Conservation (phyloP, 2,329 filamentous ascomycete species). For the Cryphonectria radicalis region DNA sequence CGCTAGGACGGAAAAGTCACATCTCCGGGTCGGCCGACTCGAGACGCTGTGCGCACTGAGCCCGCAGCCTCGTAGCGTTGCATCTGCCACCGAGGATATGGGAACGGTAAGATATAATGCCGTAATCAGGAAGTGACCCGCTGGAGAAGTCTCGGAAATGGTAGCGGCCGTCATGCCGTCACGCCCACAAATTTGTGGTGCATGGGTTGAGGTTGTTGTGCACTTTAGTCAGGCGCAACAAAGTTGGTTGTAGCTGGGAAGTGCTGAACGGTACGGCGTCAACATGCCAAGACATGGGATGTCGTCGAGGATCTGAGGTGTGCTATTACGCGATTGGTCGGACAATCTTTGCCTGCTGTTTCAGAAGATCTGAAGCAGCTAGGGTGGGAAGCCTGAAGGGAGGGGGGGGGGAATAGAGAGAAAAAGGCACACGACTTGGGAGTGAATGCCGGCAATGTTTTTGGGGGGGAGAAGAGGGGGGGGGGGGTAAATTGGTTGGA, state of each 20-base stretch:
- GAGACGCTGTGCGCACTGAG: background rate
- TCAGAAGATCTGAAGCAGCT: conserved; percentile 30
- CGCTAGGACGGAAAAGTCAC: background rate
- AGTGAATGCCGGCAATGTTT: background rate
- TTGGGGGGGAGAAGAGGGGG: background rate
- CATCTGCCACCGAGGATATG: background rate
- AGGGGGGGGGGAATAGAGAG: background rate
- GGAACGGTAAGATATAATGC: conserved; percentile 7
- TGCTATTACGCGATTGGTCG: conserved; percentile 19
- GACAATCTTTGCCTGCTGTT: conserved; percentile 24
- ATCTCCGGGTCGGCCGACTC: background rate
- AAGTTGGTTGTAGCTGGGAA: background rate
- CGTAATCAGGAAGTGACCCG: background rate
- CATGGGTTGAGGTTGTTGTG: background rate
- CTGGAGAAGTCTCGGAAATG: background rate
- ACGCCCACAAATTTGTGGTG: background rate
- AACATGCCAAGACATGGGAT: conserved; percentile 21
- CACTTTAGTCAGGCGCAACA: background rate
- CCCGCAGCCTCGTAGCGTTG: background rate
- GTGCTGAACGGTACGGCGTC: conserved; percentile 11
- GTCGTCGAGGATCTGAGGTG: conserved; percentile 12
- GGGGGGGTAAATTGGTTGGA: background rate
- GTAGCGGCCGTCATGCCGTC: background rate
- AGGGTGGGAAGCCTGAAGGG: conserved; percentile 11
- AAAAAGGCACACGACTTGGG: conserved; percentile 3